Base-by-base conservation (phyloP, 1,284 basidiomycete genomes). In the Trametes pubescens region DNA sequence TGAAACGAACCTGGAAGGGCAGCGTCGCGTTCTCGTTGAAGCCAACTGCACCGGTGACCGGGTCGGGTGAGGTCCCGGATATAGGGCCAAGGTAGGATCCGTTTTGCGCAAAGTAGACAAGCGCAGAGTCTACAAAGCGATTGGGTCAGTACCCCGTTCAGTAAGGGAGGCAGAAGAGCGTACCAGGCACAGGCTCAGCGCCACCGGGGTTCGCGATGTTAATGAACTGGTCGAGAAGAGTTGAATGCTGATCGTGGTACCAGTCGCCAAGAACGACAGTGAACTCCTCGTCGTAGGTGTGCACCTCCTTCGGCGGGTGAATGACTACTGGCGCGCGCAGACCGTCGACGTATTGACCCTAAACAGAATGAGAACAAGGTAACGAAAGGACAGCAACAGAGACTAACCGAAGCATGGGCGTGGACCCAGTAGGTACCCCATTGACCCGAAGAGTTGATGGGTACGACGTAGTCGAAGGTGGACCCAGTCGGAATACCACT, bases 341-440 rank as follows among this genome's bases (percentile, higher is more conserved):
- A 16, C 94, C 94, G 70, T 96, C 94, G 51, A 93, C 89, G 70
- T 96, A 96, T 83, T 95, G 93, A 26, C 94, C 94, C 82, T 89
- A 64, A 61, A 13, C 9, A 18, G 29, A 46, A 48, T 47, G 24
- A 32, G 14, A 16, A 34, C 14, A 11, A 4, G 57, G 32, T 34
- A 14, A 4, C 18, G 47, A 8, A 0, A 4, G 7, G 16, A 47
- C 13, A 9, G 37, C 1, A 10, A 18, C 1, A 9, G 21, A 44
- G 10, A 67, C 82, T 57, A 69, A 89, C 88, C n/a, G 72, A 76
- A 47, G 84, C 75, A 73, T 93, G 91, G 0, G 87, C 87, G 71
- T 97, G 95, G 14, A 91, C 87, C 95, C 95, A 98, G 78, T 92
- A 98, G 2, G 94, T 94, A 5, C 95, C 95, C 79, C 86, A 85